Base-by-base conservation (phyloP, 768 basidiomycete species). In the Rhizopogon roseolus region DNA sequence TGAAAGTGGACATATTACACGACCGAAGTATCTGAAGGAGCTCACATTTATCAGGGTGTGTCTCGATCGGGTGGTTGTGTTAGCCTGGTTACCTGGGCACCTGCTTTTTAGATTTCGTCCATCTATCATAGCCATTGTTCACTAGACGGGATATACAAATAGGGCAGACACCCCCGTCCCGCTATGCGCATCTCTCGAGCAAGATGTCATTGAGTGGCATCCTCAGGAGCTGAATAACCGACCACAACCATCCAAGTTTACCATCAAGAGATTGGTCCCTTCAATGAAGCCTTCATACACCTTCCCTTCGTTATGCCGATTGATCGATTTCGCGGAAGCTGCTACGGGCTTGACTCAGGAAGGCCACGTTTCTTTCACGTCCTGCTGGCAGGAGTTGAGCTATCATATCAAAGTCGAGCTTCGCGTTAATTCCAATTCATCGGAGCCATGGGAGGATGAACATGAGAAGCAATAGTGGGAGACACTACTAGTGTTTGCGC, bases 401-500 rank as follows among this genome's bases (percentile, higher is more conserved):
- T 3, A 22, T 22, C 22, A 22, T 22, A 22, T 22, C 22, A 50
- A 19, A 8, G 8, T 28, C 13, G 25, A 40, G 10, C 6, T 10
- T 27, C 29, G 34, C 16, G 10, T 41, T 29, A 9, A 37, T 46
- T 39, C 43, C 53, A 5, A 48, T 22, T 16, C 42, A 55, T 7
- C 43, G 62, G 36, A 53, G 56, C 19, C 32, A 44, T 19, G 19
- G 46, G 11, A 11, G 32, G 10, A 22, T 50, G 11, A 49, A 44
- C 3, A 46, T 57, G 5, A 60, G 46, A 14, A 60, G 6, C 51
- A 52, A 5, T 37, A 27, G 1, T 66, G 59, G 65, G 64, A 63
- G 22, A 56, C 57, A n/a, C 22, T 22, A 22, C 22, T n/a, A n/a
- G n/a, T n/a, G n/a, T n/a, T 22, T 22, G 22, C 22, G 22, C 22